A percentile compares a stretch with the other conserved stretches of the same genome.
phyloP scores from a whole-genome alignment of 257 asterid species.

The Ilex aquifolium region DNA sequence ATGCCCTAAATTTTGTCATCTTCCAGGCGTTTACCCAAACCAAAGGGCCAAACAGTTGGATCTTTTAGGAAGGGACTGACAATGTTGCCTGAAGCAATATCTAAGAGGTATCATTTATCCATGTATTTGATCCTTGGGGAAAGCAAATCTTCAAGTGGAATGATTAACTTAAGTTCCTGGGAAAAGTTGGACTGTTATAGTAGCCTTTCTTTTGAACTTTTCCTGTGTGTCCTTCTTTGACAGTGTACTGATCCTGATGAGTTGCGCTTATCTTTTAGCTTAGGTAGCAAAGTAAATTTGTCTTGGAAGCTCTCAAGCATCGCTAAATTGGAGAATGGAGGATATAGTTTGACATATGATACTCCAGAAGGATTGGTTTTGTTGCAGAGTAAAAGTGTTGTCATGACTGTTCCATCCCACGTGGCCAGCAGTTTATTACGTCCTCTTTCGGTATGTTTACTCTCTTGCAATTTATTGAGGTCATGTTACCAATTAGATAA shows the following conservation, averaged over 20 bases:
- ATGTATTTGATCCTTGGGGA: not conserved
- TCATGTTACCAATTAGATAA: too few species aligned
- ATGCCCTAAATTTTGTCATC: conserved; percentile 22
- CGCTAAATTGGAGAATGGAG: conserved; percentile 51
- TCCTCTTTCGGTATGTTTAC: conserved; percentile 75
- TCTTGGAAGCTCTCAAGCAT: conserved; percentile 79
- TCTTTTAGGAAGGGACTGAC: conserved; percentile 81
- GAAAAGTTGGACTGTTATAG: not conserved
- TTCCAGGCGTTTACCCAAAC: conserved; percentile 82
- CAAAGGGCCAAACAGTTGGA: conserved; percentile 97
- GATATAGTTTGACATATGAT: conserved; percentile 62
- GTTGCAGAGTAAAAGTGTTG: conserved; percentile 63
- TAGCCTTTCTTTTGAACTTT: not conserved
- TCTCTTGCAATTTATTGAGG: not conserved
- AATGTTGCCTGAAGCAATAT: conserved; percentile 76
- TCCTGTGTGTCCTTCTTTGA: not conserved
- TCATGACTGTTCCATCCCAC: conserved; percentile 84
- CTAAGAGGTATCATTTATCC: conserved; percentile 48
- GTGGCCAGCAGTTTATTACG: conserved; percentile 70
- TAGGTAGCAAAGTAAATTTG: conserved; percentile 75
- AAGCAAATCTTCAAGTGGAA: too few species aligned
- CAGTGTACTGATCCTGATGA: not conserved
- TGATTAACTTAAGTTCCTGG: too few species aligned
- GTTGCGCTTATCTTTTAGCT: conserved; percentile 33
- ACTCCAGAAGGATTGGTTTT: conserved; percentile 75